These are phyloP conservation scores for Clarireedia sp. DNA, from an alignment of 2,329 filamentous ascomycete genomes.

Conservation along the genomic window DNA sequence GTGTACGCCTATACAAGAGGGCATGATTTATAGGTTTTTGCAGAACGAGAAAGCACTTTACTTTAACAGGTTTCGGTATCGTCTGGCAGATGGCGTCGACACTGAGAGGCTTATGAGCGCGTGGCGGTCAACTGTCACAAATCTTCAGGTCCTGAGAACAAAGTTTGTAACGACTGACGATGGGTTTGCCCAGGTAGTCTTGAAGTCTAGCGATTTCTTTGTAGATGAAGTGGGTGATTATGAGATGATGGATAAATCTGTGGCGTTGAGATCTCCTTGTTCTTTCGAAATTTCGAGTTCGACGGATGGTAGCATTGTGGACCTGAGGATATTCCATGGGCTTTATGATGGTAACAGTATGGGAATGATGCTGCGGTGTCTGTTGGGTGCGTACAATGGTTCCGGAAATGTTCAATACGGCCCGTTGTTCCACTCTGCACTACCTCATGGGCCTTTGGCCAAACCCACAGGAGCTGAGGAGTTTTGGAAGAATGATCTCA, in stretches of 20 bases:
- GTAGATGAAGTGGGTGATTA: slow-evolving; percentile 27
- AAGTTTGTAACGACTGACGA: slow-evolving; percentile 65
- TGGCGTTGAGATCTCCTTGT: slow-evolving; percentile 24
- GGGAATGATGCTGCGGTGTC: slow-evolving; percentile 52
- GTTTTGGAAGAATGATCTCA: slow-evolving; percentile 54
- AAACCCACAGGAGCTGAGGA: slow-evolving; percentile 37
- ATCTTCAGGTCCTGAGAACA: slow-evolving; percentile 61
- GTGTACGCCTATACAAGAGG: slow-evolving; percentile 79
- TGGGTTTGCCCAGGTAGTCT: slow-evolving; percentile 67
- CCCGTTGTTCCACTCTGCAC: slow-evolving; percentile 56
- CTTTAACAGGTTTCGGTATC: slow-evolving; percentile 66
- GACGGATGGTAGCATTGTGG: slow-evolving; percentile 33
- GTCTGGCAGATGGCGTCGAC: slow-evolving; percentile 40
- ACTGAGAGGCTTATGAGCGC: slow-evolving; percentile 42
- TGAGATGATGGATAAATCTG: slow-evolving; percentile 17
- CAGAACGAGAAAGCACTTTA: slow-evolving; percentile 54
- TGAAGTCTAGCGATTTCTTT: slow-evolving; percentile 42
- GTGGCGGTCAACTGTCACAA: slow-evolving; percentile 46
- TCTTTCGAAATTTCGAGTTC: slow-evolving; percentile 10
- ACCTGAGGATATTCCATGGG: slow-evolving; percentile 72
- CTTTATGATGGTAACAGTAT: slow-evolving; percentile 82
- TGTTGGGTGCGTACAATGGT: slow-evolving; percentile 45
- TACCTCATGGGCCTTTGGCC: slow-evolving; percentile 62
- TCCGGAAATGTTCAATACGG: slow-evolving; percentile 26
- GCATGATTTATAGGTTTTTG: slow-evolving; percentile 68